Base-by-base conservation (phyloP, 83 land plant species). In the Picea abies region DNA sequence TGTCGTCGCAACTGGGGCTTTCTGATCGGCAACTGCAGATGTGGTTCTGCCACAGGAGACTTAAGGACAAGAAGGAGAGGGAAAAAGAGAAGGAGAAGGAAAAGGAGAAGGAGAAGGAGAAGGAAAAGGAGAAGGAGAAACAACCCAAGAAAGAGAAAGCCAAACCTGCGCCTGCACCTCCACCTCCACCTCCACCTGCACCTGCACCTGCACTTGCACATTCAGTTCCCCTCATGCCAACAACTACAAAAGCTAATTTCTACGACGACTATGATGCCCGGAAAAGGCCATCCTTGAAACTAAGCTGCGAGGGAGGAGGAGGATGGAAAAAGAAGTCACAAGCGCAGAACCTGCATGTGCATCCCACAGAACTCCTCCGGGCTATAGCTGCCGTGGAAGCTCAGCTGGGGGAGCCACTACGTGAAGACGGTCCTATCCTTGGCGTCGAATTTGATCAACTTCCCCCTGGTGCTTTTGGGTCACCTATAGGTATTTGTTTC, bases 21-120 rank as follows among this genome's bases (percentile, higher is more conserved):
- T 77, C 99, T 1, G 96, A 95, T 81, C 89, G 98, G 88, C 99
- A 97, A 83, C 86, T 97, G 79, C 95, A 95, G 91, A 97, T 97
- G 98, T 97, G 99, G 99, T 97, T 97, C 80, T 97, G 99, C 71
- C 98, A 97, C 86, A 80, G 99, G 88, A 87, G 99, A 84, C 85
- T 97, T 29, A 96, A 96, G 82, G 98, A 96, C 80, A 85, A 89
- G 84, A 96, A 95, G 68, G 26, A n/a, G 26, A 96, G 93, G 68
- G 26, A n/a, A 10, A 65, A n/a, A 3, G 63, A 9, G 32, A 44
- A 39, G 49, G 19, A 15, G 60, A n/a, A 65, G 68, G 26, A 65
- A 19, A n/a, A 65, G 20, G 68, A 35, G 8, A 47, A 22, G 80
- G 68, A 65, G 2, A 20, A 65, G 68, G 25, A 65, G 68, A 20